Percentiles rank a stretch among this genome's conserved stretches.
Evolutionary conservation across 768 basidiomycete species (phyloP).

Genomic region (Rhodotorula toruloides): DNA sequence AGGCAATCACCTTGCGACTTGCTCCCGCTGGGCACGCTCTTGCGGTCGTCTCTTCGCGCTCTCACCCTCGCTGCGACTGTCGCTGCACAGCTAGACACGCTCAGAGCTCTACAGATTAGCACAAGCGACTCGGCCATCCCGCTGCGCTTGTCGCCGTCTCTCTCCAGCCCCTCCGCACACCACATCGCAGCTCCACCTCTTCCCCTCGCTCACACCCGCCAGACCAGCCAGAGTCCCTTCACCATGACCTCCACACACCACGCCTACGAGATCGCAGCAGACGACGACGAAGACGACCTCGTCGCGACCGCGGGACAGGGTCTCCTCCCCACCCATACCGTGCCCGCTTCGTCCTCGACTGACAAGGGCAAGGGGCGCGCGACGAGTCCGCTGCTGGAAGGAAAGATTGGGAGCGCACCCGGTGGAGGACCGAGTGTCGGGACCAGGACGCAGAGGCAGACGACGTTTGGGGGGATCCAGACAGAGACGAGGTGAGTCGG

Average conservation of each 20-base stretch:
- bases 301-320: slow-evolving; percentile 8
- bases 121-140: not conserved
- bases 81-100: no score
- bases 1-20: no score
- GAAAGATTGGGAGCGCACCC: slow-evolving; percentile 15
- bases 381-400: slow-evolving; percentile 14
- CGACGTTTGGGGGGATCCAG: slow-evolving; percentile 68
- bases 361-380: slow-evolving; percentile 26
- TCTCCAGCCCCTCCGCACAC: no score
- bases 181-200: not conserved
- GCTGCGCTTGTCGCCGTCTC: no score
- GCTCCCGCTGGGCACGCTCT: no score
- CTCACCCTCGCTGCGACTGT: no score
- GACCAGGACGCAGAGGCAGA: slow-evolving; percentile 16
- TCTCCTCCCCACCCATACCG: slow-evolving; percentile 21
- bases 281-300: slow-evolving; percentile 28
- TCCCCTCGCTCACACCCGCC: not conserved
- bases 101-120: no score
- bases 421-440: not conserved
- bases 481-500: slow-evolving; percentile 74
- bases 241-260: not conserved
- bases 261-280: slow-evolving; percentile 30
- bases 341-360: not conserved
- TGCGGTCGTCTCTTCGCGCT: no score
- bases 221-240: not conserved